These are phyloP conservation scores for Flaveria ramosissima DNA, from an alignment of 129 eudicot genomes.

Conservation along the genomic window DNA sequence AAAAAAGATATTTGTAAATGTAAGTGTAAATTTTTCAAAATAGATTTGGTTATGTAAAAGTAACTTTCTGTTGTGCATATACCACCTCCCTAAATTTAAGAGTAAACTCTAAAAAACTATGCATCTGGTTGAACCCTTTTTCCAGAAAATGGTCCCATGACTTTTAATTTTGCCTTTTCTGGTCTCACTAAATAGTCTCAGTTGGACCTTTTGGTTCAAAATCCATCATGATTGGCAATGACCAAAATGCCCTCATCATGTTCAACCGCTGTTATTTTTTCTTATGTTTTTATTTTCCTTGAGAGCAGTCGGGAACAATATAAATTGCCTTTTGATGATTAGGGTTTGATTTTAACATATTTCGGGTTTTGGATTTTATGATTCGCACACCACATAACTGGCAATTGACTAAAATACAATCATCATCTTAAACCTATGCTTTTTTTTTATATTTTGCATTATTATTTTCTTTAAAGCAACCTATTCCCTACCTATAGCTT, in stretches of 20 bases:
- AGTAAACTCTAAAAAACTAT: background rate
- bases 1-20: background rate
- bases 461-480: too few species aligned
- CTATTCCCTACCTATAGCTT: too few species aligned
- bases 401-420: background rate
- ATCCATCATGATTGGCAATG: background rate
- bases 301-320: background rate
- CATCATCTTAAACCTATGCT: background rate
- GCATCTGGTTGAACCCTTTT: background rate
- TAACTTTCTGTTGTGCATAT: conserved; percentile 8
- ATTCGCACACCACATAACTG: background rate
- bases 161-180: background rate
- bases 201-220: conserved; percentile 2
- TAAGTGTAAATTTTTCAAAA: background rate
- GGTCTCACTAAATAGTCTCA: background rate
- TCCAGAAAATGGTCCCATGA: conserved; percentile 2
- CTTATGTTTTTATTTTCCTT: background rate
- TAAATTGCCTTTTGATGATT: background rate
- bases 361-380: background rate
- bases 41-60: background rate
- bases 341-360: background rate
- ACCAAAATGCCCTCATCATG: background rate
- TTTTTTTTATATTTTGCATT: background rate
- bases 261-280: background rate
- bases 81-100: background rate